A percentile compares a stretch with the other conserved stretches of the same genome.
Conservation (phyloP, 306 rosid species). For the Rosa lucieae region DNA sequence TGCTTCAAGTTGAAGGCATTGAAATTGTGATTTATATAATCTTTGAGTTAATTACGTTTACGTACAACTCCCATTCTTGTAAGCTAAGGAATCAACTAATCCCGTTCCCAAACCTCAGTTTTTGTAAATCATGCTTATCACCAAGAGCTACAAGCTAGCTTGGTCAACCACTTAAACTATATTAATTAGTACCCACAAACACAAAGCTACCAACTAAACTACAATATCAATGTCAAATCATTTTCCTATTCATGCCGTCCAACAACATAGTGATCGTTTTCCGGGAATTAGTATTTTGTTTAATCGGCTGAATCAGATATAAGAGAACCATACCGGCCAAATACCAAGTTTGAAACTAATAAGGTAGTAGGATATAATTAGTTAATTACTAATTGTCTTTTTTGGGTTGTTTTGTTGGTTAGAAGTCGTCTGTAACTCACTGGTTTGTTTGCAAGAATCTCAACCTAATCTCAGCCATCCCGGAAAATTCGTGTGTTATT, state of each 20-base stretch:
- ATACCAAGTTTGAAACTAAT: background rate
- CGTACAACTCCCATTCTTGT: background rate
- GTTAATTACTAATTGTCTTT: background rate
- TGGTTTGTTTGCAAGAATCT: background rate
- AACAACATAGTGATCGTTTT: background rate
- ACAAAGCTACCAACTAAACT: background rate
- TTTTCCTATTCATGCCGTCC: constrained; percentile 11
- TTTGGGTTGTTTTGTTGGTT: constrained; percentile 1
- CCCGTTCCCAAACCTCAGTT: background rate
- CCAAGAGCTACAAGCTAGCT: background rate
- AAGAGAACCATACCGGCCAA: background rate
- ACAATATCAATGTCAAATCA: background rate
- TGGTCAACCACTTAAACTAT: constrained; percentile 12
- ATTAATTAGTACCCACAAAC: background rate
- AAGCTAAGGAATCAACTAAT: constrained; percentile 12
- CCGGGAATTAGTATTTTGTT: background rate
- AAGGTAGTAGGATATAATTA: background rate
- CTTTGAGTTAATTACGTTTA: background rate
- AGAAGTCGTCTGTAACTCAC: background rate
- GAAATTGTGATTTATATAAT: background rate
- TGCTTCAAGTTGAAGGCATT: constrained; percentile 12
- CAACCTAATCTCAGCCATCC: constrained; percentile 3
- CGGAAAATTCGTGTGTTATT: background rate
- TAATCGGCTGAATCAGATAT: background rate
- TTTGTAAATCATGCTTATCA: constrained; percentile 9